Conservation (phyloP, 768 basidiomycete genomes). For the Pleurotus sapidus region DNA sequence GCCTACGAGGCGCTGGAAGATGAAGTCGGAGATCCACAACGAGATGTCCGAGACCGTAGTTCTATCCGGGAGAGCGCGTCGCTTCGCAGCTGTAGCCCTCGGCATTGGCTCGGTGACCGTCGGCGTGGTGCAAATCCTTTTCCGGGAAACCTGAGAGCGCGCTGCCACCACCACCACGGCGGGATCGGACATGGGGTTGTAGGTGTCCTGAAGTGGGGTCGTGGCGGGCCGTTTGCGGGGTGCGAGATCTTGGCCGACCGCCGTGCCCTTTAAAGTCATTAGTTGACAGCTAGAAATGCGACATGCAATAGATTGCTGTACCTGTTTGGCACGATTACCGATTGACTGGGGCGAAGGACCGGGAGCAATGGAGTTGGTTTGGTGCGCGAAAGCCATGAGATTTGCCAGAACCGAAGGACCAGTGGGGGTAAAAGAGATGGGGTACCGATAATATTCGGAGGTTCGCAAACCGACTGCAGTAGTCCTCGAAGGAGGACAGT, state of each 20-base stretch:
- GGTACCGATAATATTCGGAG: neutral
- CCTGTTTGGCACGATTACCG: neutral
- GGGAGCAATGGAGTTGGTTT: too few species aligned
- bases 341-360: too few species aligned
- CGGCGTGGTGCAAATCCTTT: neutral
- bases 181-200: neutral
- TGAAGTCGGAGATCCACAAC: neutral
- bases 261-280: too few species aligned
- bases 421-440: neutral
- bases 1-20: neutral
- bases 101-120: too few species aligned
- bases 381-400: too few species aligned
- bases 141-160: neutral
- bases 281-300: too few species aligned
- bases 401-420: neutral
- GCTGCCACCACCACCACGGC: neutral
- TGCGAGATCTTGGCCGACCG: too few species aligned
- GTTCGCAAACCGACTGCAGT: neutral
- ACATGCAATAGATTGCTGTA: neutral
- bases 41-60: neutral
- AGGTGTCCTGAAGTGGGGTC: neutral
- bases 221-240: neutral
- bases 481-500: too few species aligned
- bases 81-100: too few species aligned
- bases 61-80: neutral